Conservation (phyloP, 495 filamentous ascomycete genomes). For the Talaromyces adpressus region DNA sequence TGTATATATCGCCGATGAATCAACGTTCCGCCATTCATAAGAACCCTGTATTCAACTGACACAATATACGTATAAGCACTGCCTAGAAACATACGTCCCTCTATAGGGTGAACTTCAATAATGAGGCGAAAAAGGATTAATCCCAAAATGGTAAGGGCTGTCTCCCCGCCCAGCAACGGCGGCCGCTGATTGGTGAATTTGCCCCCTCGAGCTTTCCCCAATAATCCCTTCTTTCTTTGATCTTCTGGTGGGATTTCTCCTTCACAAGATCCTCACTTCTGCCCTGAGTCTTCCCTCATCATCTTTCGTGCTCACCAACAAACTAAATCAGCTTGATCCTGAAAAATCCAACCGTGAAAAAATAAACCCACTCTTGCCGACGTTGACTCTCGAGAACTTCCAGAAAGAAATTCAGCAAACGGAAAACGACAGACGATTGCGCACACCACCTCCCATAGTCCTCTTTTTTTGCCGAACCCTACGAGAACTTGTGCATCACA, state of each 20-base stretch:
- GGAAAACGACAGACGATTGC: background rate
- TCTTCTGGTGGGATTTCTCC: background rate
- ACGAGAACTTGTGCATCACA: background rate
- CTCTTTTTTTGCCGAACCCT: background rate
- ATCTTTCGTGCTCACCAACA: background rate
- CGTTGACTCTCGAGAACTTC: background rate
- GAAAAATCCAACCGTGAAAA: background rate
- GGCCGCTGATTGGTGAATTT: background rate
- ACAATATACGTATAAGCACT: too few species aligned
- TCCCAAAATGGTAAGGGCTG: background rate
- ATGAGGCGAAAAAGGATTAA: background rate
- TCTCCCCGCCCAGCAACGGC: background rate
- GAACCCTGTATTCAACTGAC: too few species aligned
- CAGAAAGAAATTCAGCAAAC: background rate
- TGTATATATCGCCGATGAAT: background rate
- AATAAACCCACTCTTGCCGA: background rate
- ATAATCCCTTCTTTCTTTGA: conserved; percentile 7
- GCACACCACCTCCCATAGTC: background rate
- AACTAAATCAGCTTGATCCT: background rate
- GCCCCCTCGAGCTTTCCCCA: conserved; percentile 2
- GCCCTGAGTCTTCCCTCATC: background rate
- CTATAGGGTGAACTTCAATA: background rate
- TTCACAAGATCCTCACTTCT: conserved; percentile 1
- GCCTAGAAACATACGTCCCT: background rate
- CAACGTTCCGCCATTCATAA: background rate